Conservation (phyloP, 106 monocot genomes). For the Dendrobium officinale region DNA sequence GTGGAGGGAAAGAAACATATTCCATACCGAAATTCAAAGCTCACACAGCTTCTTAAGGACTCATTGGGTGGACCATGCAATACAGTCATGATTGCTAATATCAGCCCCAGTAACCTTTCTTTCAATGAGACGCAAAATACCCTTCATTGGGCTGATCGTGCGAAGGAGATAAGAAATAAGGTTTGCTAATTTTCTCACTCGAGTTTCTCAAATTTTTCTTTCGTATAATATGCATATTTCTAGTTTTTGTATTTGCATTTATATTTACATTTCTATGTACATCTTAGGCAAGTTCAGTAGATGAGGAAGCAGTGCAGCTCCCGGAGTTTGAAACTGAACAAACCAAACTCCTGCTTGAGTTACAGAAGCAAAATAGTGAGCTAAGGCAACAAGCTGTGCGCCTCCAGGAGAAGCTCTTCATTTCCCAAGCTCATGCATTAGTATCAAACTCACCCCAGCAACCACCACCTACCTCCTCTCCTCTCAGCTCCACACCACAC, state of each 20-base stretch:
- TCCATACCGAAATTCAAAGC: conserved; percentile 95
- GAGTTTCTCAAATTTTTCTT: not conserved
- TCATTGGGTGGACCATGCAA: conserved; percentile 86
- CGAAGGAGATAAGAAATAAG: conserved; percentile 92
- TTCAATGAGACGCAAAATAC: conserved; percentile 96
- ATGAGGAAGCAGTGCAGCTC: conserved; percentile 36
- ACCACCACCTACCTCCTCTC: conserved; percentile 11
- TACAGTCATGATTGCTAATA: conserved; percentile 98
- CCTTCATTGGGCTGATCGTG: conserved; percentile 96
- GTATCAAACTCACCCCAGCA: conserved; percentile 30
- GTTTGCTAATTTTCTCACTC: conserved; percentile 16
- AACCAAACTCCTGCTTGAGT: conserved; percentile 64
- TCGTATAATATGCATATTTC: not conserved
- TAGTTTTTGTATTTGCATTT: not conserved
- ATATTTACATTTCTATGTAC: not conserved
- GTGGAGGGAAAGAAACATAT: conserved; percentile 99
- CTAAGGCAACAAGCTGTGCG: conserved; percentile 62
- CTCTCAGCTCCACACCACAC: conserved; percentile 21
- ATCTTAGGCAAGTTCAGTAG: conserved; percentile 32
- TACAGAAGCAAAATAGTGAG: conserved; percentile 82
- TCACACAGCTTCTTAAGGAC: conserved; percentile 96
- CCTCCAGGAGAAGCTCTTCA: conserved; percentile 73
- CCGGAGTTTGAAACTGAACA: conserved; percentile 52
- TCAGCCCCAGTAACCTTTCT: conserved; percentile 65
- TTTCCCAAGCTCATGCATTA: conserved; percentile 54